Base-by-base conservation (phyloP, 1,139 yeast species). In the Candida glucosophila region DNA sequence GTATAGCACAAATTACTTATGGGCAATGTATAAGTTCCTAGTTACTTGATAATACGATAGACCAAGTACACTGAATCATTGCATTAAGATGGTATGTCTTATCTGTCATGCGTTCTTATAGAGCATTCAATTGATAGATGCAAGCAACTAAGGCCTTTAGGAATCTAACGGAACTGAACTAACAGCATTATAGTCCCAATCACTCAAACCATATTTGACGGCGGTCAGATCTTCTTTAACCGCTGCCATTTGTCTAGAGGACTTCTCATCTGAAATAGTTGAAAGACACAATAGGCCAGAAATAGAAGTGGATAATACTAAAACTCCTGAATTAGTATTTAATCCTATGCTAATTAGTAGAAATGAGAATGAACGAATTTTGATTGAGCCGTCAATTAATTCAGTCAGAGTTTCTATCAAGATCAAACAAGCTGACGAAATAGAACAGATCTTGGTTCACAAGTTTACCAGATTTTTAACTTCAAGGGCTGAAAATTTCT, bases 221-320 rank as follows among this genome's bases (percentile, higher is more conserved):
- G 96, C 97, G 2, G 98, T 90, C 15, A 78, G 98, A 52, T 74
- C 82, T 32, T 86, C 98, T 15, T 69, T 90, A 42, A 85, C 94
- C 11, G 96, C 96, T 6, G 95, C 97, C n/a, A 67, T 90, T 28
- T 85, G 95, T 43, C 65, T 90, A 39, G 93, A 88, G 48, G 90
- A 88, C 58, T 92, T 92, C 53, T 81, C 96, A 14, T 88, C 97
- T 8, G 95, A 88, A 53, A 71, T 82, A 33, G 95, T 82, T 10
- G 99, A 90, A 59, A 79, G 99, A 55, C 98, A 90, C 63, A 90
- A 90, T 58, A 73, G 92, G 37, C 99, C 99, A 4, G 99, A 90
- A 53, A 79, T 90, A 26, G 99, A 90, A 55, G 90, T 82, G 22
- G 73, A 67, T 33, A 54, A 57, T 39, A 48, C 59, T 14, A 68